phyloP scores from a whole-genome alignment of 768 basidiomycete genomes.

The Hypsizygus marmoreus region DNA sequence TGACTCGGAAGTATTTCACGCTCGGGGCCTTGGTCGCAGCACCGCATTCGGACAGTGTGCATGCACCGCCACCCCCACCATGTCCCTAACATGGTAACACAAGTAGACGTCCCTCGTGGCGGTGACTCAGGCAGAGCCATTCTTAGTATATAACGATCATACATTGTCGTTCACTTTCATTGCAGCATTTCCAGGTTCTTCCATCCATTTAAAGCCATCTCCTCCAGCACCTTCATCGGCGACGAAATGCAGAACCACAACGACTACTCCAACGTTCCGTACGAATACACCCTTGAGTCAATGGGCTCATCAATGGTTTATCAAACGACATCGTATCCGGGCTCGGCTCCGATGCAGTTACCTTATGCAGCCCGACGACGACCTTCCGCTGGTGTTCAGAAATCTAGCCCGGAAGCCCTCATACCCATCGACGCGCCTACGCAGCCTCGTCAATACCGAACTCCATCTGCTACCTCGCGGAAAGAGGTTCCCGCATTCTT shows the following conservation, averaged over 20 bases:
- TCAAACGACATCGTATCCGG: conserved; percentile 14
- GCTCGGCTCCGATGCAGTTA: conserved; percentile 3
- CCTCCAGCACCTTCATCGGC: conserved; percentile 2
- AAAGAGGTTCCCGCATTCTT: conserved; percentile 79
- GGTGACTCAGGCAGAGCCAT: conserved; percentile 9
- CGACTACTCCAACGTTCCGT: conserved; percentile 18
- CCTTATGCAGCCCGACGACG: conserved; percentile 18
- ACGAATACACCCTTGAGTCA: conserved; percentile 21
- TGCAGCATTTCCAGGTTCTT: background rate
- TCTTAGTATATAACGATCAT: conserved; percentile 11
- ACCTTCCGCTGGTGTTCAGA: conserved; percentile 13
- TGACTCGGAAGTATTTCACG: conserved; percentile 21
- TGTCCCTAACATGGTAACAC: no score
- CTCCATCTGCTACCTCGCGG: conserved; percentile 73
- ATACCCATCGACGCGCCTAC: conserved; percentile 79
- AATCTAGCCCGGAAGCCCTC: conserved; percentile 54
- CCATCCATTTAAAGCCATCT: conserved; percentile 3
- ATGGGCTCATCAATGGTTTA: conserved; percentile 16
- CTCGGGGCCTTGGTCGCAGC: no score
- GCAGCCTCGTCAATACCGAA: conserved; percentile 72
- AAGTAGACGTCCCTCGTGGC: no score
- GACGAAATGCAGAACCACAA: conserved; percentile 25
- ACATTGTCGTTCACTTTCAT: conserved; percentile 5
- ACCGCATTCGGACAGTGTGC: background rate
- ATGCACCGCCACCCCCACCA: conserved; percentile 5